phyloP scores from a whole-genome alignment of 1,284 basidiomycete genomes.

The Cystobasidium slooffiae region DNA sequence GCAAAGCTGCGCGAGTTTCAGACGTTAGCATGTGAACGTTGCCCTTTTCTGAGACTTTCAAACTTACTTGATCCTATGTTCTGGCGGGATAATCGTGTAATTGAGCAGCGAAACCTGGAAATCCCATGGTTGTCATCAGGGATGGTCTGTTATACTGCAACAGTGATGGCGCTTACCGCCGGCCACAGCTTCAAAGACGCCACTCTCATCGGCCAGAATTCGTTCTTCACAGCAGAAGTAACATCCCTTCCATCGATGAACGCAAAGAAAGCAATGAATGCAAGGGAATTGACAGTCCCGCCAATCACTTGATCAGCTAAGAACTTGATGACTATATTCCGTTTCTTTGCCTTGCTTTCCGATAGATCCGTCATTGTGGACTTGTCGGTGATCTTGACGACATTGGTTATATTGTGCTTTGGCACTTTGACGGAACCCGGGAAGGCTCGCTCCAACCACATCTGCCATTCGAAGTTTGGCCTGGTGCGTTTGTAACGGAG shows the following conservation, averaged over 20 bases:
- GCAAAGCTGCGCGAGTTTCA: constrained; percentile 18
- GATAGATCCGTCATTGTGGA: constrained; percentile 11
- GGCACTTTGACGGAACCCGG: constrained; percentile 7
- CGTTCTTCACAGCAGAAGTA: constrained; percentile 1
- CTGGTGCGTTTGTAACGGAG: not conserved
- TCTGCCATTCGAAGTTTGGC: constrained; percentile 31
- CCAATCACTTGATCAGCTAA: constrained; percentile 30
- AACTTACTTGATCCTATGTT: constrained; percentile 35
- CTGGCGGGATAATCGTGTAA: constrained; percentile 33
- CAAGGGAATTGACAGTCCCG: constrained; percentile 24
- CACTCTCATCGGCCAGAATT: constrained; percentile 37
- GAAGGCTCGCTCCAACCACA: constrained; percentile 22
- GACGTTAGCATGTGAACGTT: not conserved
- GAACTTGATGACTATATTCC: constrained; percentile 33
- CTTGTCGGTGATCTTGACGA: constrained; percentile 4
- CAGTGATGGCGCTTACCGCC: constrained; percentile 1
- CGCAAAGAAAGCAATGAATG: constrained; percentile 36
- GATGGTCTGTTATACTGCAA: not conserved
- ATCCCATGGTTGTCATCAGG: not conserved
- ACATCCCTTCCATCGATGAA: constrained; percentile 12
- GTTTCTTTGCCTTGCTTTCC: constrained; percentile 29
- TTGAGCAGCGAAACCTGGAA: constrained; percentile 26
- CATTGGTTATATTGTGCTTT: constrained; percentile 4
- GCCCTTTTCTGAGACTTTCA: not conserved
- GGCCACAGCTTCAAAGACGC: constrained; percentile 41